Evolutionary conservation across 1,284 basidiomycete species (phyloP), one percentile per base, ranked within the genome.

Genomic region (Apiotrichum gamsii): DNA sequence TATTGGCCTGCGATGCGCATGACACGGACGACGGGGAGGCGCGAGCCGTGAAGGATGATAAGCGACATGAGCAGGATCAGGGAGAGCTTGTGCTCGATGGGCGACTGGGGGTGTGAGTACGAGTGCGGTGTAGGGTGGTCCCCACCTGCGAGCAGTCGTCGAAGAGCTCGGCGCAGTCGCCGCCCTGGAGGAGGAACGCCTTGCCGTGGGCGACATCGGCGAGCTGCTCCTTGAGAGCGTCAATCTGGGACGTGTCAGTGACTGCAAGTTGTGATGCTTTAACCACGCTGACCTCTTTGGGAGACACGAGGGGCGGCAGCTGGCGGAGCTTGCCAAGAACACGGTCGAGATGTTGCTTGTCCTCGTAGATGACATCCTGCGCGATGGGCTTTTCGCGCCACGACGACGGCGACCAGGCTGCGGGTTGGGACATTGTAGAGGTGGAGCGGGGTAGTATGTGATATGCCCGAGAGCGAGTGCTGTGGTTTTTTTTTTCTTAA

Each of bases 1-100:
- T 96, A 97, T 70, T 97, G 94, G 1, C 91, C 91, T 1, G 90
- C 91, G 58, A 95, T 94, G 23, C 91, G 80, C 6, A 89, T 89
- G 53, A 95, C 83, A 14, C 91, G 83, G 35, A 94, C 88, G 30
- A 95, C 85, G n/a, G 90, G 91, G 28, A 89, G 75, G 39, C 91
- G 83, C 15, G 84, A 87, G 45, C 90, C 93, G 85, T 90, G 94
- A 51, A 95, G 83, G 56, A 95, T 80, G 59, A 98, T 90, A 38
- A 98, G 78, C 15, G 90, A 94, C 79, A 97, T 95, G 13, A 93
- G 87, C 8, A 98, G 78, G 58, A 95, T n/a, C n/a, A n/a, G n/a
- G n/a, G n/a, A n/a, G n/a, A n/a, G n/a, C n/a, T n/a, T n/a, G n/a
- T n/a, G n/a, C n/a, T n/a, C n/a, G n/a, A n/a, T n/a, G n/a, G n/a